phyloP scores from a whole-genome alignment of 2,329 filamentous ascomycete species.

The Epicoccum nigrum region DNA sequence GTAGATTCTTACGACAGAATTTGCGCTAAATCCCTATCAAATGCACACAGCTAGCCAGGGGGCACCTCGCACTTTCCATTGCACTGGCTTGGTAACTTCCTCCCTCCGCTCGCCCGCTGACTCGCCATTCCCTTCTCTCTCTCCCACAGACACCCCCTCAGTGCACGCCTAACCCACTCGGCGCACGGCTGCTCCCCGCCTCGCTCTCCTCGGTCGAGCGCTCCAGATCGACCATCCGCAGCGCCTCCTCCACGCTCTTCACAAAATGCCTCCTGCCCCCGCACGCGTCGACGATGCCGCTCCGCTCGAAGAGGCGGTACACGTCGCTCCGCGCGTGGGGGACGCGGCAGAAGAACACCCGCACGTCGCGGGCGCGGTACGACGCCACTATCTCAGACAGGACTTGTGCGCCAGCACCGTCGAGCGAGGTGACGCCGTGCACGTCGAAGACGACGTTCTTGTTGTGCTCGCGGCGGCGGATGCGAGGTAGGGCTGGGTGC shows the following conservation, averaged over 20 bases:
- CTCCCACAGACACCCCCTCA: background rate
- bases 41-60: too few species aligned
- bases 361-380: constrained; percentile 78
- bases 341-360: constrained; percentile 74
- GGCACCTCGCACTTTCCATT: too few species aligned
- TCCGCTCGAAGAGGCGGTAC: constrained; percentile 74
- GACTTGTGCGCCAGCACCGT: constrained; percentile 92
- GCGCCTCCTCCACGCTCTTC: constrained; percentile 79
- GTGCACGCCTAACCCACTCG: background rate
- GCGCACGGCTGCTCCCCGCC: background rate
- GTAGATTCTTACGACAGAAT: too few species aligned
- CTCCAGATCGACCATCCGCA: constrained; percentile 79
- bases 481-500: constrained; percentile 84
- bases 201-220: constrained; percentile 53
- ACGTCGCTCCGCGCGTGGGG: constrained; percentile 61
- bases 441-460: constrained; percentile 96
- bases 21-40: too few species aligned
- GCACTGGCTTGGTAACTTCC: too few species aligned
- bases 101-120: too few species aligned
- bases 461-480: constrained; percentile 80
- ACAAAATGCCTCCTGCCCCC: constrained; percentile 83
- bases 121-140: too few species aligned
- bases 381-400: constrained; percentile 83
- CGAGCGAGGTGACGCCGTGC: constrained; percentile 93
- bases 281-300: constrained; percentile 83